Evolutionary conservation across 495 filamentous ascomycete genomes (phyloP).

Genomic region (Apiosordaria backusii): DNA sequence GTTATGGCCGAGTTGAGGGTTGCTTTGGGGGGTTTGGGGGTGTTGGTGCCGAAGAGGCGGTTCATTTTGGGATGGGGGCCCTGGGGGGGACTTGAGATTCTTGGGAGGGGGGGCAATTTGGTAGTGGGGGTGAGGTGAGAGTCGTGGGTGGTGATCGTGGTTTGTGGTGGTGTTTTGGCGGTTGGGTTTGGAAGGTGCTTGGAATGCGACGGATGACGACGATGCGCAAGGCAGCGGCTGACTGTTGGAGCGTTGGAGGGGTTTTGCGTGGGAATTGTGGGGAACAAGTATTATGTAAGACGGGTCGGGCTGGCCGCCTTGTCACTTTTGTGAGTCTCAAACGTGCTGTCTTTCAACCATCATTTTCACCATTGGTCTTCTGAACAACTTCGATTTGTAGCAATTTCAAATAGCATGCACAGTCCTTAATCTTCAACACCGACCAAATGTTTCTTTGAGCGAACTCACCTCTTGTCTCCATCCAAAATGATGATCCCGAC

Average conservation of each 20-base stretch:
- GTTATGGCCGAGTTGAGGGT: slow-evolving; percentile 81
- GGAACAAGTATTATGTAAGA: not conserved
- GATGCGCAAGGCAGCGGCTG: not conserved
- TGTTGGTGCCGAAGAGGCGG: slow-evolving; percentile 81
- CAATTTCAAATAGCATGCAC: too few relatives aligned
- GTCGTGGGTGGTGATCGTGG: not conserved
- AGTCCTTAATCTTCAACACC: too few relatives aligned
- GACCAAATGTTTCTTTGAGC: too few relatives aligned
- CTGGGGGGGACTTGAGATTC: not conserved
- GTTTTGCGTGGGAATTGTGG: not conserved
- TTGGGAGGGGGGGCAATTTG: not conserved
- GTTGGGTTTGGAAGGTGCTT: not conserved
- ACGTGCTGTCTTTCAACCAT: too few relatives aligned
- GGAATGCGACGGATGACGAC: not conserved
- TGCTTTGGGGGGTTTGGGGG: slow-evolving; percentile 84
- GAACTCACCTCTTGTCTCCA: too few relatives aligned
- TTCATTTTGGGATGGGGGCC: slow-evolving; percentile 65
- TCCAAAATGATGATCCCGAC: too few relatives aligned
- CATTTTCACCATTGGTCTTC: too few relatives aligned
- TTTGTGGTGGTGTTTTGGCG: not conserved
- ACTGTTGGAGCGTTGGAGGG: not conserved
- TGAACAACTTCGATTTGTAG: too few relatives aligned
- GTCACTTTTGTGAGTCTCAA: too few relatives aligned
- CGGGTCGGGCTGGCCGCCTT: too few relatives aligned
- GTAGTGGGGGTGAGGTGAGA: slow-evolving; percentile 1